Base-by-base conservation (phyloP, 2,329 filamentous ascomycete species). In the Hypoxylon sp. region DNA sequence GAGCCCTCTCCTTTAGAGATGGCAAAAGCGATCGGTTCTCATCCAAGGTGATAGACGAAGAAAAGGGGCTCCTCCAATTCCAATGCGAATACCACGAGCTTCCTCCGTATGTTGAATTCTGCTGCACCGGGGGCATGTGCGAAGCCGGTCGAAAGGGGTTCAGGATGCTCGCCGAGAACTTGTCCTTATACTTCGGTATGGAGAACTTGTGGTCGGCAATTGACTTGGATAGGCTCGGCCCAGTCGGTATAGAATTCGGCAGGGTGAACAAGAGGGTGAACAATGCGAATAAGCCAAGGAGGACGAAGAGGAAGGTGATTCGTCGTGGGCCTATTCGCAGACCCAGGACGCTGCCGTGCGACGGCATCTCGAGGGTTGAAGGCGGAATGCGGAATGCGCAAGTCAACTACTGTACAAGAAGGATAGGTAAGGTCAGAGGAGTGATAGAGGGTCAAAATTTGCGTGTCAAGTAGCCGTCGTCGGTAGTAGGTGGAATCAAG, bases 51-150 rank as follows among this genome's bases (percentile, higher is more conserved):
- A 94, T 78, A 11, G 84, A 83, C 31, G 86, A 91, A 12, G 91
- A 96, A 70, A 97, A 97, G 2, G 92, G 90, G 55, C 89, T 89
- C 63, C 90, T 80, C 91, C 92, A 97, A 68, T 88, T 90, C 86
- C 88, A 95, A 70, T 96, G 87, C 58, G 83, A 86, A 73, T 91
- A 90, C 93, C 93, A 97, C 52, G 85, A 86, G 23, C 88, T 86
- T 55, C 88, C 89, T 38, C 87, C 88, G 67, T 83, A 86, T 4
- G 88, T 89, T 67, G 90, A 92, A 69, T 93, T 90, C 57, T 84
- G 83, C 69, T 92, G 88, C 43, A 86, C 80, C 2, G 87, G 83
- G 12, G 89, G 88, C 54, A 84, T 81, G 69, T 95, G 90, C 7
- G 84, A 80, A 13, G 85, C 81, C 29, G 82, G 81, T 29, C 81